phyloP scores from a whole-genome alignment of 495 filamentous ascomycete genomes.

The Halenospora varia region DNA sequence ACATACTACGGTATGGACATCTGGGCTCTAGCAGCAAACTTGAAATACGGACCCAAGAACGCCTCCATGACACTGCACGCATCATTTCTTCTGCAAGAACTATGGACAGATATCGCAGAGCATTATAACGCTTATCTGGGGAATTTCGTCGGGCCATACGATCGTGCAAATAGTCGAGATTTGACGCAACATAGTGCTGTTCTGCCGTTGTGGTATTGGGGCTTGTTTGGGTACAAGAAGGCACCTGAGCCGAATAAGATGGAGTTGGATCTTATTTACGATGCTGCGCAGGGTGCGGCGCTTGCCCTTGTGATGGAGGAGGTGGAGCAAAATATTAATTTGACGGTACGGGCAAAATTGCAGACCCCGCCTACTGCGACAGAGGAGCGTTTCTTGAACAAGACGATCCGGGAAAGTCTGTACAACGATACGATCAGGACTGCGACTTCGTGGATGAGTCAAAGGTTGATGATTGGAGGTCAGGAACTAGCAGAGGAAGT shows the following conservation, averaged over 20 bases:
- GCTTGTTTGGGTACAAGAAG: conserved; percentile 25
- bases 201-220: conserved; percentile 29
- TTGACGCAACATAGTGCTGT: conserved; percentile 27
- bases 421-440: conserved; percentile 19
- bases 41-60: conserved; percentile 27
- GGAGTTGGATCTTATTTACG: conserved; percentile 27
- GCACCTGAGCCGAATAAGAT: conserved; percentile 27
- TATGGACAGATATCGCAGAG: conserved; percentile 28
- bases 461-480: conserved; percentile 29
- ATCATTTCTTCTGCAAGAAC: conserved; percentile 18
- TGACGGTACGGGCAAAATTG: conserved; percentile 1
- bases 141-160: conserved; percentile 20
- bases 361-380: conserved; percentile 1
- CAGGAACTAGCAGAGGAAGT: conserved; percentile 24
- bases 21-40: conserved; percentile 27
- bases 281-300: conserved; percentile 25
- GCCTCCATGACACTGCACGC: conserved; percentile 21
- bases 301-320: conserved; percentile 25
- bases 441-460: conserved; percentile 28
- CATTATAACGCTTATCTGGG: conserved; percentile 29
- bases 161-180: conserved; percentile 29
- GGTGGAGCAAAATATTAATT: conserved; percentile 21
- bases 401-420: conserved; percentile 23
- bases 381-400: conserved; percentile 26
- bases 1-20: conserved; percentile 30